Base-by-base conservation (phyloP, 1,139 yeast species). In the Candida buenavistaensis region DNA sequence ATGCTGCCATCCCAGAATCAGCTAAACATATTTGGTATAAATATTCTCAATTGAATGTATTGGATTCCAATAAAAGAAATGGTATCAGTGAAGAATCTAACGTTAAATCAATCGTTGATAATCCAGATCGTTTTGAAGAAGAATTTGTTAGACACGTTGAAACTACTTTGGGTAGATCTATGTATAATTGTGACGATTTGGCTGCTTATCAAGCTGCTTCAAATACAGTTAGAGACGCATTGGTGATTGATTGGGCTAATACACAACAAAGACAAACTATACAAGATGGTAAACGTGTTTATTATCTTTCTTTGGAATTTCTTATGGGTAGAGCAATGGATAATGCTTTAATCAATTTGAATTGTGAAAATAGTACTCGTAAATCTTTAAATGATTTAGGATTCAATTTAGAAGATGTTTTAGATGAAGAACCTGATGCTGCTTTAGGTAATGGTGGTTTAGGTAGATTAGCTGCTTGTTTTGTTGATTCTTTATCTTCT, bases 271-370 rank as follows among this genome's bases (percentile, higher is more conserved):
- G 78, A 49, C 94, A 87, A 59, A 87, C 97, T 13, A 62, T 84
- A 36, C 80, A 79, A 49, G 95, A 86, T 56, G 88, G 87, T 36
- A 90, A 90, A 64, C 71, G 97, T 46, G 82, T 89, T 29, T 90
- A 90, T 63, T 90, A 89, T 57, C 63, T 89, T 44, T 85, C 95
- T 3, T 70, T 90, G 48, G 97, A 90, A 63, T 90, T 88, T 57
- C 69, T 90, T 47, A 88, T 90, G 96, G 97, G 97, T 30, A 77
- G 96, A 52, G 96, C 97, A 32, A 72, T 90, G 75, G 97, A 90
- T 62, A 90, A 89, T 58, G 96, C 97, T 26, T 68, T 90, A 65
- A 84, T 88, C 61, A 90, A 90, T 60, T 73, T 86, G 52, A 59
- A 63, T 37, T 57, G 56, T 45, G 80, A 82, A 55, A 74, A 68